phyloP scores from a whole-genome alignment of 1,284 basidiomycete species.

The Malassezia furfur region DNA sequence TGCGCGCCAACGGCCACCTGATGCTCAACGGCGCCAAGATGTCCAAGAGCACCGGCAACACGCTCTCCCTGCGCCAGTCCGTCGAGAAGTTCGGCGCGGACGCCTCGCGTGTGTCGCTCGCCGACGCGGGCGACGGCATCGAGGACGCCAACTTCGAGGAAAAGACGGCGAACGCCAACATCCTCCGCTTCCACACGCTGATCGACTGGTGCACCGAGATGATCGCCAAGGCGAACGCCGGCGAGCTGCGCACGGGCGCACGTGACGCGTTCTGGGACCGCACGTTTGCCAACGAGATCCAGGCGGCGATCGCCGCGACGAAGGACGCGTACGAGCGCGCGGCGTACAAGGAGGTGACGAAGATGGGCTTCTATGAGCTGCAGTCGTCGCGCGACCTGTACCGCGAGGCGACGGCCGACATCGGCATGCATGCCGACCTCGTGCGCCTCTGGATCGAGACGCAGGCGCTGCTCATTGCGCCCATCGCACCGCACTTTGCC shows the following conservation, averaged over 20 bases:
- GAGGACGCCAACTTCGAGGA: slow-evolving; percentile 99
- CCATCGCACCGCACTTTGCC: slow-evolving; percentile 88
- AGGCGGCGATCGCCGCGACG: slow-evolving; percentile 69
- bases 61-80: slow-evolving; percentile 41
- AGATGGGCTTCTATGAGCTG: slow-evolving; percentile 91
- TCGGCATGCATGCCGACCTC: slow-evolving; percentile 76
- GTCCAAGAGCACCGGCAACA: slow-evolving; percentile 80
- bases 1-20: slow-evolving; percentile 92
- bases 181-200: slow-evolving; percentile 83
- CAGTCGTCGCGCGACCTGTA: slow-evolving; percentile 91
- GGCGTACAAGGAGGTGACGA: slow-evolving; percentile 90
- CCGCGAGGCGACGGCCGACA: slow-evolving; percentile 69
- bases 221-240: slow-evolving; percentile 57
- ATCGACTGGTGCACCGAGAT: slow-evolving; percentile 81
- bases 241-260: slow-evolving; percentile 58
- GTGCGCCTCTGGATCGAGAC: slow-evolving; percentile 69
- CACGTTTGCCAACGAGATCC: slow-evolving; percentile 85
- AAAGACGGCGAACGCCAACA: slow-evolving; percentile 94
- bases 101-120: slow-evolving; percentile 80
- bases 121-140: slow-evolving; percentile 93
- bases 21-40: slow-evolving; percentile 99
- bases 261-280: slow-evolving; percentile 56
- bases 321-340: slow-evolving; percentile 58
- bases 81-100: slow-evolving; percentile 71
- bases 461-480: slow-evolving; percentile 69